phyloP scores from a whole-genome alignment of 192 early-diverging fungal genomes.

The Backusella tuberculispora region DNA sequence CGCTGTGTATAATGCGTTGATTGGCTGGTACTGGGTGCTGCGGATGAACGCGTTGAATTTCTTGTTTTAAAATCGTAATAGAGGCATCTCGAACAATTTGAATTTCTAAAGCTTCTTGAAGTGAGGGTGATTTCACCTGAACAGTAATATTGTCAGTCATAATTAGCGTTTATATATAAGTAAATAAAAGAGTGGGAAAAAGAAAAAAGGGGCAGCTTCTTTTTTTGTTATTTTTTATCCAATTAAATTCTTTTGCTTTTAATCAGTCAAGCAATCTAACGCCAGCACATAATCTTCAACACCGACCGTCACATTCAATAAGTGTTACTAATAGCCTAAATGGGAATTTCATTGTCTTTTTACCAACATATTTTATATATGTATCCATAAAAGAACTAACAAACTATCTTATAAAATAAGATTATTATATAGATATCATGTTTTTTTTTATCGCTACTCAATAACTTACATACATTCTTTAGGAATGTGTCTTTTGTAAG shows the following conservation, averaged over 20 bases:
- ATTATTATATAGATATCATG: too few species aligned
- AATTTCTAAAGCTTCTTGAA: slow-evolving; percentile 32
- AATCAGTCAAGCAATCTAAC: not conserved
- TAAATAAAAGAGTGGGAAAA: not conserved
- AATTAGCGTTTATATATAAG: not conserved
- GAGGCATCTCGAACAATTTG: slow-evolving; percentile 1
- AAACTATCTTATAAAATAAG: too few species aligned
- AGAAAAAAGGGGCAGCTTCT: not conserved
- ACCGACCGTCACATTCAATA: too few species aligned
- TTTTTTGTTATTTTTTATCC: slow-evolving; percentile 3
- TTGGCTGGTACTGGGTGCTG: slow-evolving; percentile 29
- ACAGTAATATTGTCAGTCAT: slow-evolving; percentile 23
- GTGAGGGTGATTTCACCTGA: slow-evolving; percentile 39
- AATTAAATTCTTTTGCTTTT: not conserved
- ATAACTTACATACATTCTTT: too few species aligned
- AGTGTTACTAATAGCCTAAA: too few species aligned
- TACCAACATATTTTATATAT: too few species aligned
- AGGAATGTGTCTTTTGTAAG: too few species aligned
- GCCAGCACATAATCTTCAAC: too few species aligned
- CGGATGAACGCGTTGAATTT: slow-evolving; percentile 35
- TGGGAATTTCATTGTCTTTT: too few species aligned
- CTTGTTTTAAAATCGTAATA: slow-evolving; percentile 25
- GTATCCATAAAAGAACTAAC: too few species aligned
- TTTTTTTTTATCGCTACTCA: too few species aligned
- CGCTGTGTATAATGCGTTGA: slow-evolving; percentile 43